Percentiles rank a stretch among this genome's conserved stretches.
Evolutionary conservation across 176 grass and related monocot species (phyloP).

Genomic region (Phyllostachys edulis): DNA sequence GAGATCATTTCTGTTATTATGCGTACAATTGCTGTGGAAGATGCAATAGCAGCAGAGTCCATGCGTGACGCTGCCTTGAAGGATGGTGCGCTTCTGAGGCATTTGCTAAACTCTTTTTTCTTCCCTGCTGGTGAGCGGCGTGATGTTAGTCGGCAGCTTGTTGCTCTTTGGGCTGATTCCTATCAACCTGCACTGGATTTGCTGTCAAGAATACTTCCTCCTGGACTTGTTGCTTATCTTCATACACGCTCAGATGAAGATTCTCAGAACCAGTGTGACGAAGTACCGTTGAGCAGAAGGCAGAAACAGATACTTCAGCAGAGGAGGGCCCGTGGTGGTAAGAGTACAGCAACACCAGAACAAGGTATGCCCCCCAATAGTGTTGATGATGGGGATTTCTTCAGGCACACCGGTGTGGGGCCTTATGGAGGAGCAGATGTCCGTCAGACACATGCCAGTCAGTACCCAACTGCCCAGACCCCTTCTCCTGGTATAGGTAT

Average conservation of each 20-base stretch:
- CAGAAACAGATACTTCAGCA: constrained; percentile 82
- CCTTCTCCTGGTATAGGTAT: constrained; percentile 40
- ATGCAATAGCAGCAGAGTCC: constrained; percentile 98
- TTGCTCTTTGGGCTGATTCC: constrained; percentile 99
- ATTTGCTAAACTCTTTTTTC: constrained; percentile 96
- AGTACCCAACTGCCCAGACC: constrained; percentile 36
- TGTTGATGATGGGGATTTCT: constrained; percentile 56
- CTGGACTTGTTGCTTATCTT: constrained; percentile 99
- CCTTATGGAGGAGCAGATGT: constrained; percentile 48
- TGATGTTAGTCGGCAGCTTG: constrained; percentile 96
- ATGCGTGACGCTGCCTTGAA: constrained; percentile 98
- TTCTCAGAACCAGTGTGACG: constrained; percentile 84
- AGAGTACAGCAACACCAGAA: constrained; percentile 56
- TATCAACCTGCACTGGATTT: constrained; percentile 96
- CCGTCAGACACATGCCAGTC: constrained; percentile 48
- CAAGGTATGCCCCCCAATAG: constrained; percentile 44
- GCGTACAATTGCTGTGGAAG: constrained; percentile 98
- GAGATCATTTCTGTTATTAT: constrained; percentile 97
- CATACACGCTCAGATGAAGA: constrained; percentile 88
- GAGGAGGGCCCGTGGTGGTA: constrained; percentile 56
- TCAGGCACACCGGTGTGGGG: constrained; percentile 33
- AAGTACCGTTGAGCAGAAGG: constrained; percentile 85
- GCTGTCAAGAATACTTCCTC: constrained; percentile 89
- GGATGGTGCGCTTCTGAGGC: constrained; percentile 96
- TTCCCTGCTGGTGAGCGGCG: constrained; percentile 74